Evolutionary conservation across 495 filamentous ascomycete genomes (phyloP), one percentile per base, ranked within the genome.

Genomic region (Podospora sp.): DNA sequence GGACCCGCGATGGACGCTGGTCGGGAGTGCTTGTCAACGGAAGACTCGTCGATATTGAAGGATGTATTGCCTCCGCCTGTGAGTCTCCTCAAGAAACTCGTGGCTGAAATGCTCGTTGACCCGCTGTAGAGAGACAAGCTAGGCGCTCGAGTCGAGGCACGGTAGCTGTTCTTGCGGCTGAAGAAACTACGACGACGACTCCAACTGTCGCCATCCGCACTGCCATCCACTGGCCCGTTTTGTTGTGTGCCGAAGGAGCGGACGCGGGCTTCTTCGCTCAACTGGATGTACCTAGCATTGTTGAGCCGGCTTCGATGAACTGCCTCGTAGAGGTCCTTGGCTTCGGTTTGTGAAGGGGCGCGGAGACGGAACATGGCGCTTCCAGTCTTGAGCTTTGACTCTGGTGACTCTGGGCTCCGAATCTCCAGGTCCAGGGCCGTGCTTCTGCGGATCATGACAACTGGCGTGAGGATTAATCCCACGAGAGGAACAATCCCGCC

Each of bases 391-490:
- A 87, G 83, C n/a, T 85, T 86, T 36, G 93, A 83, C 65, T 87
- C 86, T 1, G 91, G 92, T 35, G 88, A 87, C 18, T 88, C 92
- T 16, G 89, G 90, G 12, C 93, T 97, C 53, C 91, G 88, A 71
- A 99, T 92, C 58, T 94, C 94, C 60, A 99, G 93, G 74, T 99
- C 95, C 35, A 98, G 84, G 22, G 90, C 94, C 21, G 91, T 97
- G 60, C 93, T 93, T 56, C 92, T 88, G 67, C 94, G 89, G 52
- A 97, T 87, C 69, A 91, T 89, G 16, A 97, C 93, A 12, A 95
- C 79, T 0, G 95, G 95, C 0, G 93, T 97, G 18, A 99, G 85
- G 70, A 94, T 90, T 18, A 96, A 84, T 2, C 87, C 88, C 60
- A 99, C 80, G 0, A 97, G 80, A 3, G 92, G 92, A 3, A 83